These are phyloP conservation scores for Fusarium chuoi DNA, from an alignment of 2,329 filamentous ascomycete genomes.

Conservation along the genomic window DNA sequence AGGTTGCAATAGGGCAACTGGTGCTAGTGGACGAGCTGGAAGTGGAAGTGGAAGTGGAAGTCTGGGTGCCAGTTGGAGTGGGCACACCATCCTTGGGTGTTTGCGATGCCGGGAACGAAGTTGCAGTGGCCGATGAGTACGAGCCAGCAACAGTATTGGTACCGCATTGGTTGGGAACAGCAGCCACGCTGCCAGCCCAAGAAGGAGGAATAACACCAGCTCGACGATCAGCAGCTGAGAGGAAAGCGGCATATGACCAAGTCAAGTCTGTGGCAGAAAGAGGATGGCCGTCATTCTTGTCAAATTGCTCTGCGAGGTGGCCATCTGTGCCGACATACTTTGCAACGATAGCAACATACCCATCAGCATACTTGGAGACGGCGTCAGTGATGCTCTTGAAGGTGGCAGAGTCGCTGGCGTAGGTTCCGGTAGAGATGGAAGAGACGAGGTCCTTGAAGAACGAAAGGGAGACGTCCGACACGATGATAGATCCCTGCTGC, in stretches of 20 bases:
- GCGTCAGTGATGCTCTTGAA: constrained; percentile 68
- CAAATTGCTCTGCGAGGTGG: constrained; percentile 75
- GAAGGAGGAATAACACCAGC: constrained; percentile 64
- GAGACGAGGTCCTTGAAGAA: constrained; percentile 78
- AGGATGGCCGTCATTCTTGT: constrained; percentile 61
- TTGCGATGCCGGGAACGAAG: constrained; percentile 61
- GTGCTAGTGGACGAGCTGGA: constrained; percentile 46
- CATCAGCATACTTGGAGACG: constrained; percentile 67
- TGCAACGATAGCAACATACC: constrained; percentile 70
- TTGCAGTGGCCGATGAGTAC: constrained; percentile 61
- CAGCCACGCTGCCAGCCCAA: constrained; percentile 61
- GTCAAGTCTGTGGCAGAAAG: constrained; percentile 75
- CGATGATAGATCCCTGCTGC: constrained; percentile 67
- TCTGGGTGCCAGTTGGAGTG: constrained; percentile 44
- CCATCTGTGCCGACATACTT: constrained; percentile 71
- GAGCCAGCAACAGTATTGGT: constrained; percentile 59
- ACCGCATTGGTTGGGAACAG: constrained; percentile 61
- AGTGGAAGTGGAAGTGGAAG: constrained; percentile 42
- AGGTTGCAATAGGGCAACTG: constrained; percentile 52
- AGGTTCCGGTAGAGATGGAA: constrained; percentile 70
- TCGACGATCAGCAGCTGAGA: constrained; percentile 70
- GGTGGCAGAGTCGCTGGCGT: constrained; percentile 56
- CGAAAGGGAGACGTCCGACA: constrained; percentile 71
- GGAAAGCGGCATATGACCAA: constrained; percentile 78
- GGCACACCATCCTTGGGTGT: constrained; percentile 53